These are phyloP conservation scores for Aspergillus unguis DNA, from an alignment of 2,329 filamentous ascomycete species.

Conservation along the genomic window DNA sequence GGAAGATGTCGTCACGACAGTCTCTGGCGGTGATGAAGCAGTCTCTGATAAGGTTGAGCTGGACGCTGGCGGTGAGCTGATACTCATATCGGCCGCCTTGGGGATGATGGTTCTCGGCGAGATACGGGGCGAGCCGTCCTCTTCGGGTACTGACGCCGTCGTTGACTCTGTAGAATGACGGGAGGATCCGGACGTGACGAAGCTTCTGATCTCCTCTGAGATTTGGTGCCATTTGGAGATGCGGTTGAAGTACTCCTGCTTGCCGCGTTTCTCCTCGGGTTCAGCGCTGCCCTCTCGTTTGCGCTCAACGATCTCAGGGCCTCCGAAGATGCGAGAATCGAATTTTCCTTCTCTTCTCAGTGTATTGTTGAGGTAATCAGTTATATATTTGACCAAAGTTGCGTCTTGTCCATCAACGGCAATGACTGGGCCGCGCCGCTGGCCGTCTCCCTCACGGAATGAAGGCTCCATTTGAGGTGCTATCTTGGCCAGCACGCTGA, in stretches of 20 bases:
- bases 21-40: slow-evolving; percentile 17
- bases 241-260: slow-evolving; percentile 59
- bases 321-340: slow-evolving; percentile 49
- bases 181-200: slow-evolving; percentile 44
- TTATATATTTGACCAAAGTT: slow-evolving; percentile 62
- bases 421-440: slow-evolving; percentile 71
- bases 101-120: slow-evolving; percentile 36
- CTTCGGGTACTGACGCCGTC: slow-evolving; percentile 14
- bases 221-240: slow-evolving; percentile 73
- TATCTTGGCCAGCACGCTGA: slow-evolving; percentile 72
- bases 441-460: slow-evolving; percentile 28
- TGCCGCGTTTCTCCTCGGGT: slow-evolving; percentile 44
- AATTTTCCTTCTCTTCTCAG: slow-evolving; percentile 54
- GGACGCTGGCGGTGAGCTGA: slow-evolving; percentile 30
- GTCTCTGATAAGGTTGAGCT: slow-evolving; percentile 27
- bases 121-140: slow-evolving; percentile 20
- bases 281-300: slow-evolving; percentile 21
- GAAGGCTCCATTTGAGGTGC: slow-evolving; percentile 60
- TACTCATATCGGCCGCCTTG: slow-evolving; percentile 26
- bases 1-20: slow-evolving; percentile 2
- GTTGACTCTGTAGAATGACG: slow-evolving; percentile 14
- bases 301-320: slow-evolving; percentile 33
- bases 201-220: slow-evolving; percentile 65
- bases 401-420: slow-evolving; percentile 73
- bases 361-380: slow-evolving; percentile 58